A percentile compares a stretch with the other conserved stretches of the same genome.
These are phyloP conservation scores for Pseudocercospora eumusae DNA, from an alignment of 2,329 filamentous ascomycete species.

Conservation along the genomic window DNA sequence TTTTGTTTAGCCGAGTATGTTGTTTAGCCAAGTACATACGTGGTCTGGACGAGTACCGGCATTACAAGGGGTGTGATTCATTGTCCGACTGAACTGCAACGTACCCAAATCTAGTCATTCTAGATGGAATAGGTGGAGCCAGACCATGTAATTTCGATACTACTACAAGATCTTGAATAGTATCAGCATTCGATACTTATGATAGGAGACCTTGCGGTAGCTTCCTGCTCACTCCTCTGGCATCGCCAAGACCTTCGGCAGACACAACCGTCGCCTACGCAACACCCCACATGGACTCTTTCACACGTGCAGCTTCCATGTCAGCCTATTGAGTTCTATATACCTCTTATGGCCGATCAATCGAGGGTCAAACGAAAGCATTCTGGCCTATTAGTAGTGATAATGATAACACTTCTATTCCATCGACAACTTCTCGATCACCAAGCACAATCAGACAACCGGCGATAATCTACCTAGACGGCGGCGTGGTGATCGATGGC, in stretches of 20 bases:
- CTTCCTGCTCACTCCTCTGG: background rate
- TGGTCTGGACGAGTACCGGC: too few relatives aligned
- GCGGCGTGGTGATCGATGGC: slow-evolving; percentile 12
- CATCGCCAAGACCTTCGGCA: slow-evolving; percentile 1
- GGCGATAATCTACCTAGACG: slow-evolving; percentile 10
- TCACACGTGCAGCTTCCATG: background rate
- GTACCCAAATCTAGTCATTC: too few relatives aligned
- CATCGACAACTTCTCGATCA: slow-evolving; percentile 15
- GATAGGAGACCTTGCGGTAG: too few relatives aligned
- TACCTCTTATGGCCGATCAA: background rate
- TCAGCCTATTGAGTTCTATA: background rate
- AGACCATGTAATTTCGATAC: too few relatives aligned
- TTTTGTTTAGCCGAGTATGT: too few relatives aligned
- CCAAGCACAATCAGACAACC: slow-evolving; percentile 15
- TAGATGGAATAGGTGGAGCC: too few relatives aligned
- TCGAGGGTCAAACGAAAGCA: background rate
- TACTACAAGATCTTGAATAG: too few relatives aligned
- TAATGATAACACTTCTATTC: slow-evolving; percentile 6
- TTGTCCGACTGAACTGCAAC: too few relatives aligned
- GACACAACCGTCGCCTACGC: background rate
- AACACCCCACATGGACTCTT: background rate
- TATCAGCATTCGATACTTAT: too few relatives aligned
- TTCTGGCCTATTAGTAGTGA: background rate
- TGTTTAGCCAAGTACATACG: too few relatives aligned
- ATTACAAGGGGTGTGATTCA: too few relatives aligned